These are phyloP conservation scores for Globisporangium echinulatum DNA, from an alignment of 352 stramenopile genomes.

Conservation along the genomic window DNA sequence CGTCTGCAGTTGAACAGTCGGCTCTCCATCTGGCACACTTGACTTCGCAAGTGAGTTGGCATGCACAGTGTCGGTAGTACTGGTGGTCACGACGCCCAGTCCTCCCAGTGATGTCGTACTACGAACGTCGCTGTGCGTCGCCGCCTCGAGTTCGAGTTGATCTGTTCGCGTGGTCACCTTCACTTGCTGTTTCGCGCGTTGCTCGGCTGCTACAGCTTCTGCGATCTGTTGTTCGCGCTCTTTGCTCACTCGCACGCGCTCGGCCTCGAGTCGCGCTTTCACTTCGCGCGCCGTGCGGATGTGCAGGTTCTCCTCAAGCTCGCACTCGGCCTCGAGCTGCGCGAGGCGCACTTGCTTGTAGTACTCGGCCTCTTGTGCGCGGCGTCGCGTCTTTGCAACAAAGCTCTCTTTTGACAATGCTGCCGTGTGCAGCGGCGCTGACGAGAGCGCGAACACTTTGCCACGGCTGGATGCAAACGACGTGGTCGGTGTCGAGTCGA, in stretches of 20 bases:
- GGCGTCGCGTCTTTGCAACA: slow-evolving; percentile 44
- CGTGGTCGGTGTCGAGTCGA: background rate
- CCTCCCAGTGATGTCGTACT: background rate
- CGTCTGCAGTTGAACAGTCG: too few relatives aligned
- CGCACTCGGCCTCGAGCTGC: slow-evolving; percentile 62
- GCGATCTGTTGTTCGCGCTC: slow-evolving; percentile 10
- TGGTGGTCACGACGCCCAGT: background rate
- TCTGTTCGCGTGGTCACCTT: background rate
- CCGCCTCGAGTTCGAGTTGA: background rate
- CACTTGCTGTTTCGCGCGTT: background rate
- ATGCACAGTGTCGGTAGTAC: too few relatives aligned
- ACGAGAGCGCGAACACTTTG: slow-evolving; percentile 3
- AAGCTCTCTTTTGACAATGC: slow-evolving; percentile 27
- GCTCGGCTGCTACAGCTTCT: background rate
- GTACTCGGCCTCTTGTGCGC: slow-evolving; percentile 54
- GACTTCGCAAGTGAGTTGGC: too few relatives aligned
- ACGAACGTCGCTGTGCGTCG: background rate
- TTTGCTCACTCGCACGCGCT: slow-evolving; percentile 14
- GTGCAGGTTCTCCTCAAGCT: slow-evolving; percentile 67
- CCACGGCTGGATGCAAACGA: slow-evolving; percentile 1
- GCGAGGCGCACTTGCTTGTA: slow-evolving; percentile 62
- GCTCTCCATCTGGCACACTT: too few relatives aligned
- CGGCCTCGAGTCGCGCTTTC: slow-evolving; percentile 14
- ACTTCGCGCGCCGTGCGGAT: slow-evolving; percentile 47
- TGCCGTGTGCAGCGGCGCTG: background rate